Percentiles rank a stretch among this genome's conserved stretches.
Evolutionary conservation across 2,329 filamentous ascomycete genomes (phyloP).

Genomic region (Coniochaeta hoffmannii): DNA sequence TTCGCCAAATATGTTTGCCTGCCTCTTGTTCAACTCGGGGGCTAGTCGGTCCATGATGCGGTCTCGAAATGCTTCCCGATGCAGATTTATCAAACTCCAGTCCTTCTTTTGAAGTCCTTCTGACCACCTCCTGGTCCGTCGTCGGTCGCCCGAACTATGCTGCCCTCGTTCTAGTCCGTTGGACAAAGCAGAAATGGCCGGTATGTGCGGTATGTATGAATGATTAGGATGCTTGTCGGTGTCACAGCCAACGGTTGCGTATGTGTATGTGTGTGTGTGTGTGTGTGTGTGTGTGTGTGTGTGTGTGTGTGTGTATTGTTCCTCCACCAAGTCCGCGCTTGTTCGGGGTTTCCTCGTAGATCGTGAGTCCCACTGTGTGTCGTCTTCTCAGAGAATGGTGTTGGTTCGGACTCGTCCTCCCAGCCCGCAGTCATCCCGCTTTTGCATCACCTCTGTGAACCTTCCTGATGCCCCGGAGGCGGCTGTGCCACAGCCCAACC

Average conservation of each 20-base stretch:
- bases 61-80: not conserved
- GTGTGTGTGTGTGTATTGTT: no score
- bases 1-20: no score
- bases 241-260: not conserved
- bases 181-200: not conserved
- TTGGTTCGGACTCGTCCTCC: not conserved
- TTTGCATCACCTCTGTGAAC: not conserved
- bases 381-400: not conserved
- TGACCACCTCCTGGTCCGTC: no score
- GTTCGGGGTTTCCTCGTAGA: no score
- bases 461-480: not conserved
- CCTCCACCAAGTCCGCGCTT: no score
- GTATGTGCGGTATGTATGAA: not conserved
- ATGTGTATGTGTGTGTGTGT: no score
- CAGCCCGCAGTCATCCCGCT: no score
- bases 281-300: no score
- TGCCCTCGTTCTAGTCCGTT: not conserved
- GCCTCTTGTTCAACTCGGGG: no score
- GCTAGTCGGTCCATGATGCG: no score
- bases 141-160: conserved; percentile 3
- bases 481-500: not conserved
- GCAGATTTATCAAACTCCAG: conserved; percentile 2
- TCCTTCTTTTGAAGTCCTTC: not conserved
- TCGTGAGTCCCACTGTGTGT: no score
- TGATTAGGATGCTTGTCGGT: not conserved